Conservation (phyloP, 805 yeast genomes). For the Blastobotrys attinorum region DNA sequence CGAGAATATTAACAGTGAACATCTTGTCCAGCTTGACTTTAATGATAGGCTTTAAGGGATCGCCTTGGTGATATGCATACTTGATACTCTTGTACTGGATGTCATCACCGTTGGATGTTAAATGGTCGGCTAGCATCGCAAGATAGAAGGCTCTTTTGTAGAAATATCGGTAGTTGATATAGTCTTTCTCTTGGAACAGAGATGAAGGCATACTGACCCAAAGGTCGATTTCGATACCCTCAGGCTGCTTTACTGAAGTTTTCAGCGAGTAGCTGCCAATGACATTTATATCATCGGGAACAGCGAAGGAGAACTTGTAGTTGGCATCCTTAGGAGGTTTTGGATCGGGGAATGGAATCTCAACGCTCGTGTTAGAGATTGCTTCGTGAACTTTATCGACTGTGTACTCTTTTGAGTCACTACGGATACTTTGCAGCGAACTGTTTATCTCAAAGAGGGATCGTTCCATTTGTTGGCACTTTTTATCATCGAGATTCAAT, state of each 20-base stretch:
- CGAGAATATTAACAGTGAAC: slow-evolving; percentile 62
- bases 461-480: slow-evolving; percentile 59
- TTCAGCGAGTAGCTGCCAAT: slow-evolving; percentile 88
- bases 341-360: slow-evolving; percentile 86
- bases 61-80: slow-evolving; percentile 64
- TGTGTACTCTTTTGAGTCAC: slow-evolving; percentile 38
- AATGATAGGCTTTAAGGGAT: slow-evolving; percentile 67
- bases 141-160: slow-evolving; percentile 85
- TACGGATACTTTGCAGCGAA: slow-evolving; percentile 57
- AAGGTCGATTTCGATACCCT: slow-evolving; percentile 67
- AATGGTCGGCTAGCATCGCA: slow-evolving; percentile 64
- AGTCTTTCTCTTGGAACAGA: slow-evolving; percentile 79
- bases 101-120: slow-evolving; percentile 29
- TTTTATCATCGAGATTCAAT: slow-evolving; percentile 62
- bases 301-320: slow-evolving; percentile 58
- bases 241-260: slow-evolving; percentile 61
- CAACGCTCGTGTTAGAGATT: slow-evolving; percentile 36
- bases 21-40: slow-evolving; percentile 37
- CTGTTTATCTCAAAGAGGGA: slow-evolving; percentile 68
- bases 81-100: slow-evolving; percentile 34
- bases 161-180: slow-evolving; percentile 78
- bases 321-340: slow-evolving; percentile 59
- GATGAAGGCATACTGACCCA: slow-evolving; percentile 72
- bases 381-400: slow-evolving; percentile 45
- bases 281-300: slow-evolving; percentile 69